These are phyloP conservation scores for Saccharomycopsis capsularis DNA, from an alignment of 805 yeast species.

Conservation along the genomic window DNA sequence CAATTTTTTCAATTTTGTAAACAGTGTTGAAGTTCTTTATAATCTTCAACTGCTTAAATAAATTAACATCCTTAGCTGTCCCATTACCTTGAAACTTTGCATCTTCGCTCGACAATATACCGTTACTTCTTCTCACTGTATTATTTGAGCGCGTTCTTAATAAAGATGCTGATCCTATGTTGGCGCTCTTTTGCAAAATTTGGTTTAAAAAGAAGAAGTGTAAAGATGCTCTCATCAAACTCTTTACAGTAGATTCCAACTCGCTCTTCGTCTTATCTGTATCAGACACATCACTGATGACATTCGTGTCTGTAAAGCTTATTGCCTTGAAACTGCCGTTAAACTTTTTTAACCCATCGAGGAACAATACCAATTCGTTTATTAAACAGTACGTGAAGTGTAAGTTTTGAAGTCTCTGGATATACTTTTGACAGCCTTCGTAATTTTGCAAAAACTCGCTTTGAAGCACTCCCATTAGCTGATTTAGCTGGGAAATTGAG, in stretches of 20 bases:
- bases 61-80: neutral
- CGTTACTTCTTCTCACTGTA: neutral
- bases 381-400: constrained; percentile 34
- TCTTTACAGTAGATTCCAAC: neutral
- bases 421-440: constrained; percentile 33
- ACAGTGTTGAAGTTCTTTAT: constrained; percentile 8
- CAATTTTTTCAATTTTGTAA: constrained; percentile 15
- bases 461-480: constrained; percentile 30
- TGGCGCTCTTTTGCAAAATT: neutral
- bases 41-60: constrained; percentile 14
- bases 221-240: neutral
- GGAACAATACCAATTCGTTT: constrained; percentile 34
- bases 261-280: neutral
- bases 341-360: constrained; percentile 30
- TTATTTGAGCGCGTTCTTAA: neutral
- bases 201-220: constrained; percentile 9
- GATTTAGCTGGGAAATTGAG: constrained; percentile 29
- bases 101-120: neutral
- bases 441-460: constrained; percentile 35
- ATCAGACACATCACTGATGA: neutral
- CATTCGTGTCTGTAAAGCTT: neutral
- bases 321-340: constrained; percentile 9
- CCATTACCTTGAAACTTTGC: constrained; percentile 4
- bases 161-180: neutral
- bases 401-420: constrained; percentile 32